Conservation (phyloP, 2,329 filamentous ascomycete species). For the Septoria petroselini region DNA sequence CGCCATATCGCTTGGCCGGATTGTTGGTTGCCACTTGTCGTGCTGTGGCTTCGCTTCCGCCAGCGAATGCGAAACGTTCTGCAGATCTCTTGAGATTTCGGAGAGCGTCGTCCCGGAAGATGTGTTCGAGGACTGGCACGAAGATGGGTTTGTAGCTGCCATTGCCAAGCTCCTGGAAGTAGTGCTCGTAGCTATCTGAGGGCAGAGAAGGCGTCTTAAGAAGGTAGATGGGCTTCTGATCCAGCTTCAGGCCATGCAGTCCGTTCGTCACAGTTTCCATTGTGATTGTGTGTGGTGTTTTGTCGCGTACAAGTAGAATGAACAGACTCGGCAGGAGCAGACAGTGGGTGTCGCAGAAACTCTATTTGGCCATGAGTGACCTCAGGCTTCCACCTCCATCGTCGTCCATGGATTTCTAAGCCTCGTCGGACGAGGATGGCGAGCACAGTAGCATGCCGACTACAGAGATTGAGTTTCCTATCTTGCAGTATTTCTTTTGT, state of each 20-base stretch:
- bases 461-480: slow-evolving; percentile 39
- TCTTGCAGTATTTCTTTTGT: slow-evolving; percentile 41
- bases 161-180: slow-evolving; percentile 53
- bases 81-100: slow-evolving; percentile 54
- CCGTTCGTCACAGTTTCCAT: slow-evolving; percentile 32
- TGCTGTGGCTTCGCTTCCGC: slow-evolving; percentile 29
- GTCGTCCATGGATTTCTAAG: slow-evolving; percentile 26
- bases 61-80: slow-evolving; percentile 41
- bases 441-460: slow-evolving; percentile 34
- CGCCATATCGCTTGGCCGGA: slow-evolving; percentile 57
- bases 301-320: not conserved
- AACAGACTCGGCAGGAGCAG: not conserved
- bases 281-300: not conserved
- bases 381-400: slow-evolving; percentile 15
- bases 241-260: slow-evolving; percentile 28
- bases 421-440: slow-evolving; percentile 6
- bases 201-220: slow-evolving; percentile 75
- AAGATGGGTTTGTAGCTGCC: slow-evolving; percentile 63
- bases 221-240: slow-evolving; percentile 59
- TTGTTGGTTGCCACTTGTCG: slow-evolving; percentile 35
- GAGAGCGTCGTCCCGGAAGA: slow-evolving; percentile 60
- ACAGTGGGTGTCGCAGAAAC: not conserved
- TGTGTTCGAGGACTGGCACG: slow-evolving; percentile 73
- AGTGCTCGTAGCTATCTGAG: slow-evolving; percentile 67
- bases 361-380: too few relatives aligned